Evolutionary conservation across 2,329 filamentous ascomycete genomes (phyloP), one percentile per base, ranked within the genome.

Genomic region (Ophiostoma populinum): DNA sequence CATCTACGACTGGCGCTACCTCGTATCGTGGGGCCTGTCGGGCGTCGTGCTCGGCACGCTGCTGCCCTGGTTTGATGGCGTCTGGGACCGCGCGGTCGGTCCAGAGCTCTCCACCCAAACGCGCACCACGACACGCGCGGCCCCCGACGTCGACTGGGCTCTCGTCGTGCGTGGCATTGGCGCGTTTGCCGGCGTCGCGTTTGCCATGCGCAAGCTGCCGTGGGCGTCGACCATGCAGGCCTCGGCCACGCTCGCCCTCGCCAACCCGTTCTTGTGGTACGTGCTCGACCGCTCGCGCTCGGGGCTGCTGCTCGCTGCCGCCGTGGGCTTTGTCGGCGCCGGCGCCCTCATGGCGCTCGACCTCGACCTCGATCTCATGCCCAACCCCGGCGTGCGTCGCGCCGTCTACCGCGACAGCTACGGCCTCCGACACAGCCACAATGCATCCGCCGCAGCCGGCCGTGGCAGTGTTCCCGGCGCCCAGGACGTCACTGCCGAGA

Each of bases 171-270:
- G 68, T 20, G 65, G 66, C 24, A 62, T 73, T 13, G 68, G 67
- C n/a, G 63, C 65, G 11, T 73, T 74, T 54, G 62, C 70, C 13
- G 69, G 69, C 27, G 70, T 73, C 38, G 59, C 67, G 8, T 73
- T 72, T 52, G 69, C 69, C 15, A 92, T 98, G 62, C 77, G 90
- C 44, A 82, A 80, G 54, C 70, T 94, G 8, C 80, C 83, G 1
- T 98, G 90, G 90, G 70, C 86, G 47, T 94, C 86, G 7, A 90
- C 85, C 2, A 71, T 93, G n/a, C 90, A 98, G 55, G 75, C 92
- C 15, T 92, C 86, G 1, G 56, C 92, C 18, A 90, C 86, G 1
- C 73, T 98, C 32, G 81, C 85, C 16, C 71, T 95, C 40, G 82
- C 80, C 15, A 95, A 95, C 51, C 87, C 90, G 1, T 79, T 90